A percentile compares a stretch with the other conserved stretches of the same genome.
These are phyloP conservation scores for Eucalyptus microcorys DNA, from an alignment of 345 rosid species.

Conservation along the genomic window DNA sequence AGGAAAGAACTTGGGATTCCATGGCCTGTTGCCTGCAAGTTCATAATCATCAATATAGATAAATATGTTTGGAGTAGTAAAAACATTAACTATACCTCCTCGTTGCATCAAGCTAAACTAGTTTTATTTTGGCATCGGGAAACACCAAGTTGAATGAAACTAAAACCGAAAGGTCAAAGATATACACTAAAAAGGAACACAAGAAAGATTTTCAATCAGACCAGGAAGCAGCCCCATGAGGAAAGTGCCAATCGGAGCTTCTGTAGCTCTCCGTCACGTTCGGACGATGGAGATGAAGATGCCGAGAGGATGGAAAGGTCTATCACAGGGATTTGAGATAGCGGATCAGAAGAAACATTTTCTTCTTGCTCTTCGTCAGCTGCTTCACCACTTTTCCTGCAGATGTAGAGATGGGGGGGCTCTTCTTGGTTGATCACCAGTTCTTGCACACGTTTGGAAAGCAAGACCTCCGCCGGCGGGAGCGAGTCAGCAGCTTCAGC, in stretches of 20 bases:
- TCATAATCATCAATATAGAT: not conserved
- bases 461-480: conserved; percentile 8
- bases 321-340: conserved; percentile 12
- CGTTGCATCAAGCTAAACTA: not conserved
- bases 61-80: not conserved
- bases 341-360: not conserved
- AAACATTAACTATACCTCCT: not conserved
- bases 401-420: conserved; percentile 8
- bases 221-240: conserved; percentile 54
- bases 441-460: conserved; percentile 29
- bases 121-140: not conserved
- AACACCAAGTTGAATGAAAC: not conserved
- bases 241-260: conserved; percentile 34
- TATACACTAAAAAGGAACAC: not conserved
- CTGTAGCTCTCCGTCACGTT: conserved; percentile 9
- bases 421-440: conserved; percentile 13
- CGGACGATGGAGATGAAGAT: not conserved
- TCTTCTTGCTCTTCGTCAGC: not conserved
- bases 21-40: conserved; percentile 36
- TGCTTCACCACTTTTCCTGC: conserved; percentile 6
- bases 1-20: conserved; percentile 25
- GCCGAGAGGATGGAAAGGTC: conserved; percentile 16
- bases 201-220: not conserved
- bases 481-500: not conserved
- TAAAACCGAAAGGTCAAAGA: not conserved